A percentile compares a stretch with the other conserved stretches of the same genome.
Conservation (phyloP, 176 grass and related monocot genomes). For the Triticum dicoccoides region DNA sequence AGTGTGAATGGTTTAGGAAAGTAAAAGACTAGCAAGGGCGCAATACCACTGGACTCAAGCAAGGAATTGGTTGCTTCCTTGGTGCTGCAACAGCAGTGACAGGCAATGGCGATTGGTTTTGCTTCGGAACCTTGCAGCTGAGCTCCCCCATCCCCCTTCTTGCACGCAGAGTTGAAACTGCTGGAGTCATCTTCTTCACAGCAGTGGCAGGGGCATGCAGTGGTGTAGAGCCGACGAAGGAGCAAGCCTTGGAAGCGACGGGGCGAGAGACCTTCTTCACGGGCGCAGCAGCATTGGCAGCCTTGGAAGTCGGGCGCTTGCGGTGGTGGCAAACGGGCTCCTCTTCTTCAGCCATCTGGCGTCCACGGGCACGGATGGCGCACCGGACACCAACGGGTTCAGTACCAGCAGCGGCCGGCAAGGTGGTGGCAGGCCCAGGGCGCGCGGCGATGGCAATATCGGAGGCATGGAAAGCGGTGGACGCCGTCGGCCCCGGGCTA, state of each 20-base stretch:
- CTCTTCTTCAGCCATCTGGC: neutral
- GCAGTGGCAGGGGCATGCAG: too few species aligned
- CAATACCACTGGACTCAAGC: neutral
- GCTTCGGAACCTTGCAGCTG: neutral
- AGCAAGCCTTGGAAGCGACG: too few species aligned
- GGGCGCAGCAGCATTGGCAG: neutral
- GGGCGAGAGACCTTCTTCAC: neutral
- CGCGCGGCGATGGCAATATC: neutral
- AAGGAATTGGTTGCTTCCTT: neutral
- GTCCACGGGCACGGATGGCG: neutral
- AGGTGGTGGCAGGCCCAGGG: too few species aligned
- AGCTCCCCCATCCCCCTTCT: neutral
- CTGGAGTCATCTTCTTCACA: neutral
- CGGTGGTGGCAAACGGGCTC: neutral
- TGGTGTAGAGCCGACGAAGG: too few species aligned
- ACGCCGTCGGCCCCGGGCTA: neutral
- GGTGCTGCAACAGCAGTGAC: neutral
- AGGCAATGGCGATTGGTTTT: neutral
- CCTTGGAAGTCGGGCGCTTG: neutral
- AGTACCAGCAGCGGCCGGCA: neutral
- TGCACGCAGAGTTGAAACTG: neutral
- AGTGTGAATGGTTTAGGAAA: neutral
- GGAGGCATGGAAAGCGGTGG: neutral
- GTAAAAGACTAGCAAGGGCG: neutral
- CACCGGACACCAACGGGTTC: neutral